Evolutionary conservation across 208 protist species (phyloP).

Genomic region (Novymonas esmeraldas): DNA sequence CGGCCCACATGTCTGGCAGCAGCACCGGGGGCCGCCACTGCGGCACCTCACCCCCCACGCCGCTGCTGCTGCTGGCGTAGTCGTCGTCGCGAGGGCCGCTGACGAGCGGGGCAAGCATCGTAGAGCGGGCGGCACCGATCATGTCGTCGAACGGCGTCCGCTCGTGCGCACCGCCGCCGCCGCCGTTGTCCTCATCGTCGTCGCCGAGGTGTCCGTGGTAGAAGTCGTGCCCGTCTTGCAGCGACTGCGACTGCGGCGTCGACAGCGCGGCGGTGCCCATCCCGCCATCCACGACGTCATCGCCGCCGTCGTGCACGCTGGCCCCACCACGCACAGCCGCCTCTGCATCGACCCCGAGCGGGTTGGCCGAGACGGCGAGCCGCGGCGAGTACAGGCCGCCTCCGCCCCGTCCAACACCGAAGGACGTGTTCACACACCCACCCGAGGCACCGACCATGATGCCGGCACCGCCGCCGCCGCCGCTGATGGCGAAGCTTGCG

Average conservation of each 20-base stretch:
- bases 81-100: not conserved
- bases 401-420: not conserved
- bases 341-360: not conserved
- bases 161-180: not conserved
- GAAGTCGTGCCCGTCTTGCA: not conserved
- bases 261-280: not conserved
- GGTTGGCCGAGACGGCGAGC: not conserved
- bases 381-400: not conserved
- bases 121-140: not conserved
- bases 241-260: not conserved
- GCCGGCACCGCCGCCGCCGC: not conserved
- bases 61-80: not conserved
- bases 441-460: too few relatives aligned
- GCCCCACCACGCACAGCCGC: too few relatives aligned
- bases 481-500: conserved; percentile 19
- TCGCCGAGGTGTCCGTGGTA: not conserved
- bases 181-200: not conserved
- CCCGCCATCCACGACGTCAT: not conserved
- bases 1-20: conserved; percentile 28
- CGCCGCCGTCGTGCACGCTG: not conserved
- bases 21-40: conserved; percentile 35
- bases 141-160: not conserved
- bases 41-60: not conserved
- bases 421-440: conserved; percentile 25
- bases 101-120: not conserved